Evolutionary conservation across 1,139 yeast species (phyloP).

Genomic region (Kodamaea fungicola): DNA sequence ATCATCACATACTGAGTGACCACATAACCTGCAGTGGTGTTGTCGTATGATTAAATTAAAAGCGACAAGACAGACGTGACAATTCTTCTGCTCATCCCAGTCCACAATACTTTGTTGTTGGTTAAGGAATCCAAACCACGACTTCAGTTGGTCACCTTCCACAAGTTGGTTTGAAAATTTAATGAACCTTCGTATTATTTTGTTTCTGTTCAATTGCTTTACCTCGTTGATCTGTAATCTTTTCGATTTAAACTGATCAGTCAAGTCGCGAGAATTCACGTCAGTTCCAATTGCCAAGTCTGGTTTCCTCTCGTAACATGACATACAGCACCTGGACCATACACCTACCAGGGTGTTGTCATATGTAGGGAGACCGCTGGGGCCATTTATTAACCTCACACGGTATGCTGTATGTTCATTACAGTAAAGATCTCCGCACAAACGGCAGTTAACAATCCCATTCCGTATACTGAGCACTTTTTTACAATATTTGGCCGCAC

Average conservation of each 20-base stretch:
- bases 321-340: conserved; percentile 69
- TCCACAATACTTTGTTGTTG: conserved; percentile 17
- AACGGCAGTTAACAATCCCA: conserved; percentile 59
- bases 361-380: conserved; percentile 23
- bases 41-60: conserved; percentile 65
- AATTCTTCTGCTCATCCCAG: conserved; percentile 61
- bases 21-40: conserved; percentile 89
- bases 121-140: conserved; percentile 8
- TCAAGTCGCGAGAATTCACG: conserved; percentile 43
- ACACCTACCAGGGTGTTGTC: conserved; percentile 40
- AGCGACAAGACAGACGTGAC: conserved; percentile 59
- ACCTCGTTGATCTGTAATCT: conserved; percentile 43
- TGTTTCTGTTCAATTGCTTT: conserved; percentile 48
- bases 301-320: conserved; percentile 56
- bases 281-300: conserved; percentile 45
- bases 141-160: conserved; percentile 17
- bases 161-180: conserved; percentile 31
- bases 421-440: conserved; percentile 74
- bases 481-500: conserved; percentile 37
- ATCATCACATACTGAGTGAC: conserved; percentile 76
- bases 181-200: conserved; percentile 62
- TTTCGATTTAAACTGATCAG: conserved; percentile 35
- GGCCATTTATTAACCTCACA: conserved; percentile 41
- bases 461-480: conserved; percentile 41
- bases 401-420: conserved; percentile 57